Evolutionary conservation across 106 monocot genomes (phyloP).

Genomic region (Phalaenopsis aphrodite): DNA sequence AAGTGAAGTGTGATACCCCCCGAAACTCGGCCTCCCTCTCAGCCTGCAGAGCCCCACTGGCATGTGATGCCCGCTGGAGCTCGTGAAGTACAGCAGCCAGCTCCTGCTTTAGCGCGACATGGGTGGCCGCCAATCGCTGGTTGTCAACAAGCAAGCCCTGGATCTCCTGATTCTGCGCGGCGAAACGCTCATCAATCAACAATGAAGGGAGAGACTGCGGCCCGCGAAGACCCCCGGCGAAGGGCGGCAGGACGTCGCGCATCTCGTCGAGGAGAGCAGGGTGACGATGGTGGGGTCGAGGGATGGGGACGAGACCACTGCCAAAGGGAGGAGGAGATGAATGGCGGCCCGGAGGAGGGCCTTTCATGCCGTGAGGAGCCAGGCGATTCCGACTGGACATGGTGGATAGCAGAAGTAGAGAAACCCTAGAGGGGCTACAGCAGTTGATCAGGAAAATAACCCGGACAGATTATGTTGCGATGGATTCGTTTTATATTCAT

Average conservation of each 20-base stretch:
- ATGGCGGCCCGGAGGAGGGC: conserved; percentile 9
- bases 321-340: conserved; percentile 7
- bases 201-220: conserved; percentile 14
- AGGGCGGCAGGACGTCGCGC: conserved; percentile 8
- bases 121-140: conserved; percentile 86
- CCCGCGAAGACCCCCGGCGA: conserved; percentile 3
- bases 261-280: conserved; percentile 15
- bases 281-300: not conserved
- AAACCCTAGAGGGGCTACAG: conserved; percentile 5
- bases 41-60: conserved; percentile 14
- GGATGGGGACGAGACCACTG: conserved; percentile 1
- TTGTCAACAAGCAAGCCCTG: conserved; percentile 73
- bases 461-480: no score
- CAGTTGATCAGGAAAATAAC: not conserved
- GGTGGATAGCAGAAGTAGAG: not conserved
- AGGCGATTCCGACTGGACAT: conserved; percentile 27
- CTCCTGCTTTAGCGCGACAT: conserved; percentile 89
- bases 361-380: conserved; percentile 10
- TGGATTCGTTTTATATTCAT: no score
- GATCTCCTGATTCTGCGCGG: conserved; percentile 57
- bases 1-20: conserved; percentile 21
- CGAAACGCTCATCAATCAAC: conserved; percentile 57
- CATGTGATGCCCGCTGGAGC: conserved; percentile 26
- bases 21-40: conserved; percentile 46
- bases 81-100: conserved; percentile 53